Conservation (phyloP, 306 rosid genomes). For the Cucurbita moschata region DNA sequence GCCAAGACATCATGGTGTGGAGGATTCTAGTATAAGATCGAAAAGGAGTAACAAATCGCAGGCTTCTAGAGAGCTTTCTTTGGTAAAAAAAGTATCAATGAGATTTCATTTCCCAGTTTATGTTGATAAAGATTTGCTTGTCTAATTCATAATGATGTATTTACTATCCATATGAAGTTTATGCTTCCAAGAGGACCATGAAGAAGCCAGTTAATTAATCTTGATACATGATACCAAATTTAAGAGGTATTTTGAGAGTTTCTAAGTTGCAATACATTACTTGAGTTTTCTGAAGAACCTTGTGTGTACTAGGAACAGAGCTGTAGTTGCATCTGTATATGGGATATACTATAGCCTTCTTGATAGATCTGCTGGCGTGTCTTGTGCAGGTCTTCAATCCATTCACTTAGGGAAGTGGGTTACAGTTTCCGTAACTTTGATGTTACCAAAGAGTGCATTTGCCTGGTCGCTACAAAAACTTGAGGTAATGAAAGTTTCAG, state of each 20-base stretch:
- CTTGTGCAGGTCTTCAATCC: slow-evolving; percentile 5
- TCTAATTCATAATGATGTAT: not conserved
- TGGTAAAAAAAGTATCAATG: not conserved
- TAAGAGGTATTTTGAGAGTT: not conserved
- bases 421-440: not conserved
- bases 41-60: not conserved
- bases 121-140: not conserved
- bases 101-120: not conserved
- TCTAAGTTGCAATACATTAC: not conserved
- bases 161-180: not conserved
- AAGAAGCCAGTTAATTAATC: not conserved
- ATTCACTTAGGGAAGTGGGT: not conserved
- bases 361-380: not conserved
- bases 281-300: not conserved
- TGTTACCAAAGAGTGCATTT: not conserved
- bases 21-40: not conserved
- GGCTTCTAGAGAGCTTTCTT: not conserved
- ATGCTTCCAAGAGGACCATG: not conserved
- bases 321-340: not conserved
- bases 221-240: not conserved
- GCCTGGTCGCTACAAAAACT: not conserved
- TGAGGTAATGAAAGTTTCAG: slow-evolving; percentile 1
- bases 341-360: not conserved
- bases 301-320: not conserved
- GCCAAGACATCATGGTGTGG: not conserved